Percentiles rank a stretch among this genome's conserved stretches.
Evolutionary conservation across 148 eudicot species (phyloP).

Genomic region (Fagopyrum tataricum): DNA sequence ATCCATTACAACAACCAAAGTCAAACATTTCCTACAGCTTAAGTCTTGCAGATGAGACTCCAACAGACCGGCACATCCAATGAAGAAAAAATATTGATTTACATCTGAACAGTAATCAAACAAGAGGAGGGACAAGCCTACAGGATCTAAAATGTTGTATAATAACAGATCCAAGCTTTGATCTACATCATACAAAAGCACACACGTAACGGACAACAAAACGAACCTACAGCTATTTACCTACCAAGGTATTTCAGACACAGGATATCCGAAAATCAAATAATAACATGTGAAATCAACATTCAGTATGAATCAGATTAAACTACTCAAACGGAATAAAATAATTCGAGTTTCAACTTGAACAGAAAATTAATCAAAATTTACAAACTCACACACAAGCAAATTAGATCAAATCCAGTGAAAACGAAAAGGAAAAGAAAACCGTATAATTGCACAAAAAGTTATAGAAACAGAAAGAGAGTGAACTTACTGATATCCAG

Average conservation of each 20-base stretch:
- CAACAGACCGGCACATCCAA: neutral
- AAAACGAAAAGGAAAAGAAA: neutral
- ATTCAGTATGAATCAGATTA: neutral
- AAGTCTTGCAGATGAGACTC: neutral
- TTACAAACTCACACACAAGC: neutral
- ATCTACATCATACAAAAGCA: neutral
- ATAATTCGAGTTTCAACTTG: neutral
- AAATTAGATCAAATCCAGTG: slow-evolving; percentile 9
- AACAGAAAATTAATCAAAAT: neutral
- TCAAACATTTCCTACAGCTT: neutral
- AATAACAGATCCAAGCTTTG: neutral
- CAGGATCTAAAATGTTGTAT: neutral
- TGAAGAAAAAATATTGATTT: neutral
- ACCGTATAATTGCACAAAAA: neutral
- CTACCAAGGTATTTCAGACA: neutral
- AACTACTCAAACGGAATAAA: neutral
- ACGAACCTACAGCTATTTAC: neutral
- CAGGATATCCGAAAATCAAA: neutral
- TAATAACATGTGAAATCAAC: neutral
- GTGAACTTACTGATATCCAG: slow-evolving; percentile 21
- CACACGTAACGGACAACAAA: neutral
- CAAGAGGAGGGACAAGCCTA: neutral
- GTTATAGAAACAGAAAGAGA: neutral
- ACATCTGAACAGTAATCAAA: neutral
- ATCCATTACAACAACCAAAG: neutral